Conservation (phyloP, 148 eudicot genomes). For the Rhododendron molle region DNA sequence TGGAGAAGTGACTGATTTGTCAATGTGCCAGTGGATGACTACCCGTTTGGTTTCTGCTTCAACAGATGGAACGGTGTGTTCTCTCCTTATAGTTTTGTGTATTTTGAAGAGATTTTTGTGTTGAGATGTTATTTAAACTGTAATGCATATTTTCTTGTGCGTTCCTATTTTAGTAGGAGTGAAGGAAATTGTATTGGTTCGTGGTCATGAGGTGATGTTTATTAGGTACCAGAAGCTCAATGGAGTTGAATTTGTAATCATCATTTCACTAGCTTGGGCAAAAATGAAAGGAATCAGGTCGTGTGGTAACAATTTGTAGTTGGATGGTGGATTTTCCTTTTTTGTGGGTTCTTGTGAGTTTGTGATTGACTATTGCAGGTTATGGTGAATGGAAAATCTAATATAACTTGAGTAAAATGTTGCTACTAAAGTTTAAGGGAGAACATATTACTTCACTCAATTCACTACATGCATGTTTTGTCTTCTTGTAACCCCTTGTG, state of each 20-base stretch:
- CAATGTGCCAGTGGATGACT: slow-evolving; percentile 99
- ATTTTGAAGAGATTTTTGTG: not conserved
- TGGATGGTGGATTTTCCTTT: not conserved
- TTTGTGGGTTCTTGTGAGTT: not conserved
- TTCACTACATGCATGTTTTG: not conserved
- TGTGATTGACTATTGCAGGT: not conserved
- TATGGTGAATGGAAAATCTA: not conserved
- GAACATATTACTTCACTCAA: not conserved
- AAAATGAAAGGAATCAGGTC: not conserved
- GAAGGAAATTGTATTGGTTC: not conserved
- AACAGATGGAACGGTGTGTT: slow-evolving; percentile 85
- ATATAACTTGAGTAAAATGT: not conserved
- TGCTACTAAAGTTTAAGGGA: not conserved
- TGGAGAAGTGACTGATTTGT: slow-evolving; percentile 90
- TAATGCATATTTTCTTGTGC: not conserved
- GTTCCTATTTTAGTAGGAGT: not conserved
- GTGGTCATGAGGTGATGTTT: not conserved
- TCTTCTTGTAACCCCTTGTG: not conserved
- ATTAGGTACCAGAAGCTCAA: not conserved
- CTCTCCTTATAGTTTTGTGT: slow-evolving; percentile 8
- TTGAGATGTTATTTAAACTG: not conserved
- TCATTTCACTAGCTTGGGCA: not conserved
- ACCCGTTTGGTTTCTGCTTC: slow-evolving; percentile 95
- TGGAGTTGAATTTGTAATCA: not conserved
- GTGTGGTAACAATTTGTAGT: not conserved